phyloP scores from a whole-genome alignment of 2,329 filamentous ascomycete species.

The Drechslerella coelobrocha region DNA sequence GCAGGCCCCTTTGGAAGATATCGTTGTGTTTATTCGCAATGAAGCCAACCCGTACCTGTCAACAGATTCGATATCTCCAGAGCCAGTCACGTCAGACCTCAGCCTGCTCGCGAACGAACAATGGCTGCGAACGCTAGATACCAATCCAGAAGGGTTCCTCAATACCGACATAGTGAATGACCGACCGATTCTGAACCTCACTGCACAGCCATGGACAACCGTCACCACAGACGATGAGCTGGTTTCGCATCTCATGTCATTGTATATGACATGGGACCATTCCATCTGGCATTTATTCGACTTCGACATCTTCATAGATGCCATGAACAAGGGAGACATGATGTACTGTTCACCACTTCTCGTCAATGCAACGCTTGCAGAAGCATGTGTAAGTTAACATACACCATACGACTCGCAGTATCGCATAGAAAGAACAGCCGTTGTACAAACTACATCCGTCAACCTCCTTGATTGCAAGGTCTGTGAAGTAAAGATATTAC shows the following conservation, averaged over 20 bases:
- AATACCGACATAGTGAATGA: constrained; percentile 22
- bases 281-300: constrained; percentile 45
- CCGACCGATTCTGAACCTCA: constrained; percentile 26
- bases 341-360: constrained; percentile 45
- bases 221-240: constrained; percentile 35
- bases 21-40: constrained; percentile 38
- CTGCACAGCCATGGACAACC: constrained; percentile 37
- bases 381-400: constrained; percentile 50
- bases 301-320: constrained; percentile 44
- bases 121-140: constrained; percentile 5
- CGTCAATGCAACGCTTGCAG: constrained; percentile 43
- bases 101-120: constrained; percentile 44
- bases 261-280: constrained; percentile 48
- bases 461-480: constrained; percentile 23
- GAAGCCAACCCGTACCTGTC: constrained; percentile 24
- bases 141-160: constrained; percentile 7
- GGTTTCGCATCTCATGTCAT: constrained; percentile 41
- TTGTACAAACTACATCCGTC: constrained; percentile 5
- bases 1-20: constrained; percentile 35
- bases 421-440: constrained; percentile 1
- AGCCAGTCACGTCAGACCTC: constrained; percentile 22
- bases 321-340: constrained; percentile 34
- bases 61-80: constrained; percentile 33
- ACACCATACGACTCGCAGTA: constrained; percentile 25
- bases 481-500: constrained; percentile 23